A percentile compares a stretch with the other conserved stretches of the same genome.
phyloP scores from a whole-genome alignment of 1,284 basidiomycete genomes.

The Tausonia pullulans region DNA sequence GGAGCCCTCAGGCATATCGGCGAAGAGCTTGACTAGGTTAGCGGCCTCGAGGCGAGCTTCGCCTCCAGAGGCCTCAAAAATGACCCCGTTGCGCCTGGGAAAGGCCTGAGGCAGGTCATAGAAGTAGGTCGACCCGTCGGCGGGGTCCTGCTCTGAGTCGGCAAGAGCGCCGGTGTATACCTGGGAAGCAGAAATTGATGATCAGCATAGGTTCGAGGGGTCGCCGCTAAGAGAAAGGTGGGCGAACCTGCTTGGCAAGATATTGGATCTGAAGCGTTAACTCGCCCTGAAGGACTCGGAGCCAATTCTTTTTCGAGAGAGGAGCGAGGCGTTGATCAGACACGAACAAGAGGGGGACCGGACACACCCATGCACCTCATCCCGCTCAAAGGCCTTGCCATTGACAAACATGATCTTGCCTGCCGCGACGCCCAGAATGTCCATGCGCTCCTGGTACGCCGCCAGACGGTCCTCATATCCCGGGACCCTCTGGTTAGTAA shows the following conservation, averaged over 20 bases:
- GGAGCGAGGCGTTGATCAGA: not conserved
- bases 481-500: too few relatives aligned
- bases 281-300: slow-evolving; percentile 47
- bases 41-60: slow-evolving; percentile 20
- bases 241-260: slow-evolving; percentile 55
- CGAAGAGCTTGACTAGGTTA: slow-evolving; percentile 23
- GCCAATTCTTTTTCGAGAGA: slow-evolving; percentile 4
- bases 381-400: slow-evolving; percentile 62
- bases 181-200: slow-evolving; percentile 32
- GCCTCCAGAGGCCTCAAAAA: slow-evolving; percentile 25
- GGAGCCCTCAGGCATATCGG: slow-evolving; percentile 18
- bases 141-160: not conserved
- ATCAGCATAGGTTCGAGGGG: too few relatives aligned
- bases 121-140: slow-evolving; percentile 58
- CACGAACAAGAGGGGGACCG: not conserved
- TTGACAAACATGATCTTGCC: slow-evolving; percentile 59
- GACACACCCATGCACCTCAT: slow-evolving; percentile 47
- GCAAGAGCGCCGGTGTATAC: slow-evolving; percentile 52
- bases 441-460: not conserved
- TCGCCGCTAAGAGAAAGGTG: not conserved
- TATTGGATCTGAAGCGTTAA: slow-evolving; percentile 50
- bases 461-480: too few relatives aligned
- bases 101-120: slow-evolving; percentile 72
- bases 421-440: slow-evolving; percentile 18
- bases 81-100: slow-evolving; percentile 49